These are phyloP conservation scores for Orbilia brochopaga DNA, from an alignment of 2,329 filamentous ascomycete genomes.

Conservation along the genomic window DNA sequence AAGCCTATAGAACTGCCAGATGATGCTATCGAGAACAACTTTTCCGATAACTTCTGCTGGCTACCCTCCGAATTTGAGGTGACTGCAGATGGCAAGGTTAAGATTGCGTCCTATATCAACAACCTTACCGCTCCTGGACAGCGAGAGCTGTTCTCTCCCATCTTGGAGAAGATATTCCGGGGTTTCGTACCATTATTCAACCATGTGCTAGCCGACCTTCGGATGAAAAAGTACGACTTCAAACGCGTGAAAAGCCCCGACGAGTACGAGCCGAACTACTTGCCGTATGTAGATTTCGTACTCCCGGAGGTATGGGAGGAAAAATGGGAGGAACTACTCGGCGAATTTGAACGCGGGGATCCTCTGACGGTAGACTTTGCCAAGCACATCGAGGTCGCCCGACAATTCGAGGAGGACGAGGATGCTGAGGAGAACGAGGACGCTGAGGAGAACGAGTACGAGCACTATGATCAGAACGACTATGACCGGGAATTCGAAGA, in stretches of 20 bases:
- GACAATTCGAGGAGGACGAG: slow-evolving; percentile 8
- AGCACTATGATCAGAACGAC: slow-evolving; percentile 1
- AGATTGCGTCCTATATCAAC: slow-evolving; percentile 44
- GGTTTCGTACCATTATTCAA: slow-evolving; percentile 47
- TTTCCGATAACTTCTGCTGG: slow-evolving; percentile 40
- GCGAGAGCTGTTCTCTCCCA: slow-evolving; percentile 31
- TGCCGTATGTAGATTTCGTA: slow-evolving; percentile 24
- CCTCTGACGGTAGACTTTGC: slow-evolving; percentile 8
- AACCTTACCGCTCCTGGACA: slow-evolving; percentile 26
- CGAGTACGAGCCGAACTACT: slow-evolving; percentile 4
- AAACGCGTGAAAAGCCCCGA: slow-evolving; percentile 7
- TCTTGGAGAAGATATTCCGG: slow-evolving; percentile 43
- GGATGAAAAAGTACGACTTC: neutral
- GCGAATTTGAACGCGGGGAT: slow-evolving; percentile 32
- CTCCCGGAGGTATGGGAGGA: slow-evolving; percentile 2
- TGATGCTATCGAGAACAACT: slow-evolving; percentile 16
- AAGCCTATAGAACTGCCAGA: slow-evolving; percentile 38
- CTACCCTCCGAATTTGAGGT: slow-evolving; percentile 42
- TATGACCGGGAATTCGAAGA: neutral
- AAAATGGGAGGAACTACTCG: slow-evolving; percentile 22
- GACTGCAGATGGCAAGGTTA: slow-evolving; percentile 30
- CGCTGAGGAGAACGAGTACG: neutral
- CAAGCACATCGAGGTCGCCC: slow-evolving; percentile 4
- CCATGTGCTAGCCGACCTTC: slow-evolving; percentile 34
- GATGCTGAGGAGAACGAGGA: slow-evolving; percentile 13